phyloP scores from a whole-genome alignment of 257 asterid genomes.

The Solanum ossicruentum region DNA sequence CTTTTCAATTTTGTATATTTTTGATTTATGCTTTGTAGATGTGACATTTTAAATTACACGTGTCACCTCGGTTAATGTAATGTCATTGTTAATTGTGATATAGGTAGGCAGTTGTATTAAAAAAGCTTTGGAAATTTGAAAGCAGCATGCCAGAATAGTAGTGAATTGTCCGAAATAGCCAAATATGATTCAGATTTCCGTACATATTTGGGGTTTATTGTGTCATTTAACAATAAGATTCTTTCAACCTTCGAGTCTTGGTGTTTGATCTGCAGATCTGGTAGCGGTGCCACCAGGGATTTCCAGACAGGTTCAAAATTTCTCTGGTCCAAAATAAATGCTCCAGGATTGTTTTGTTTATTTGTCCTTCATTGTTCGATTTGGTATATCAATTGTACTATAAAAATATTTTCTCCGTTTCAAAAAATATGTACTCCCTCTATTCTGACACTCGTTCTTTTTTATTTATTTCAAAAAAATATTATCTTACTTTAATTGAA shows the following conservation, averaged over 20 bases:
- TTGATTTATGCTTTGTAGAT: background rate
- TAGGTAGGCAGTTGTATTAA: background rate
- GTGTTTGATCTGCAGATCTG: background rate
- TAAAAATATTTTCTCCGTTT: too few relatives aligned
- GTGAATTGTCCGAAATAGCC: background rate
- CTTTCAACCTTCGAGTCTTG: background rate
- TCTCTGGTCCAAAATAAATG: too few relatives aligned
- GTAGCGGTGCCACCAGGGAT: background rate
- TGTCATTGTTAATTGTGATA: background rate
- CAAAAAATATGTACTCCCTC: too few relatives aligned
- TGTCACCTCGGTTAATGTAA: background rate
- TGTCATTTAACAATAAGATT: background rate
- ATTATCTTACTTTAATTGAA: too few relatives aligned
- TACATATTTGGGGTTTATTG: background rate
- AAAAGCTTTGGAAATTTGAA: background rate
- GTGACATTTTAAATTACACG: background rate
- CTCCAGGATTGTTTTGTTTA: too few relatives aligned
- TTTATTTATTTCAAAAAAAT: too few relatives aligned
- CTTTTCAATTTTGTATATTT: too few relatives aligned
- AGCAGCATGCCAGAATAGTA: background rate
- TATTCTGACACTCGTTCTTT: rapidly evolving
- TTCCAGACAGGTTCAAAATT: background rate
- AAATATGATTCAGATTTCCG: background rate
- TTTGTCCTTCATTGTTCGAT: too few relatives aligned
- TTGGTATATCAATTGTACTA: too few relatives aligned